These are phyloP conservation scores for Rhodocollybia butyracea DNA, from an alignment of 768 basidiomycete species.

Conservation along the genomic window DNA sequence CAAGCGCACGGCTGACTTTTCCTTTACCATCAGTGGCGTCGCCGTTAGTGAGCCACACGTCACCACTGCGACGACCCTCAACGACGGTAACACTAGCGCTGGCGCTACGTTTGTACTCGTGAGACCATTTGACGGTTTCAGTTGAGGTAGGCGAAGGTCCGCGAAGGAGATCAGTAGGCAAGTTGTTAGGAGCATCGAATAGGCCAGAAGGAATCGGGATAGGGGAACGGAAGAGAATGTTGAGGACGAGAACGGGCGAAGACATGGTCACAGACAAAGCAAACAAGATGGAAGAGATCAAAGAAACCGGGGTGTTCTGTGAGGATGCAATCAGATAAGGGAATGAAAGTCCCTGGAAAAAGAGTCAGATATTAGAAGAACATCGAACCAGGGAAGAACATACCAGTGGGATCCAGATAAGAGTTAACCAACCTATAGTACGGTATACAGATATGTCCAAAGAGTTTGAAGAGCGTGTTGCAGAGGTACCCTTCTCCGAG, in stretches of 20 bases:
- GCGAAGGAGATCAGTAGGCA: constrained; percentile 39
- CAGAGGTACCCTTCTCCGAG: constrained; percentile 51
- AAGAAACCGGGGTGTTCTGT: constrained; percentile 34
- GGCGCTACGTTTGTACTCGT: constrained; percentile 62
- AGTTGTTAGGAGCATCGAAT: constrained; percentile 48
- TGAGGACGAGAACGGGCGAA: constrained; percentile 62
- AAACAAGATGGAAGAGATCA: constrained; percentile 46
- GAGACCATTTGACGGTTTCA: constrained; percentile 39
- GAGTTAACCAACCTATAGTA: constrained; percentile 59
- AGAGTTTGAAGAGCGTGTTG: constrained; percentile 42
- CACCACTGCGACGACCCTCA: constrained; percentile 68
- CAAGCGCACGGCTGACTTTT: constrained; percentile 58
- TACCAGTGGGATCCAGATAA: constrained; percentile 70
- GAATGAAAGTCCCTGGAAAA: constrained; percentile 50
- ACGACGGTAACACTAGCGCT: constrained; percentile 59
- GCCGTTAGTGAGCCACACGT: constrained; percentile 73
- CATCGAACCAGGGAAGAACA: constrained; percentile 19
- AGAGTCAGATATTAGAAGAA: constrained; percentile 2
- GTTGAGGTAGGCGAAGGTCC: constrained; percentile 41
- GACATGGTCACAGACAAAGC: constrained; percentile 64
- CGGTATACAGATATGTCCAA: constrained; percentile 55
- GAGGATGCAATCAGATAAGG: constrained; percentile 55
- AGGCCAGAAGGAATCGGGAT: constrained; percentile 66
- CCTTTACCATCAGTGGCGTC: constrained; percentile 66
- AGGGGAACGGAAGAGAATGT: constrained; percentile 56